Evolutionary conservation across 108 stramenopile species (phyloP).

Genomic region (Epithemia pelagica): DNA sequence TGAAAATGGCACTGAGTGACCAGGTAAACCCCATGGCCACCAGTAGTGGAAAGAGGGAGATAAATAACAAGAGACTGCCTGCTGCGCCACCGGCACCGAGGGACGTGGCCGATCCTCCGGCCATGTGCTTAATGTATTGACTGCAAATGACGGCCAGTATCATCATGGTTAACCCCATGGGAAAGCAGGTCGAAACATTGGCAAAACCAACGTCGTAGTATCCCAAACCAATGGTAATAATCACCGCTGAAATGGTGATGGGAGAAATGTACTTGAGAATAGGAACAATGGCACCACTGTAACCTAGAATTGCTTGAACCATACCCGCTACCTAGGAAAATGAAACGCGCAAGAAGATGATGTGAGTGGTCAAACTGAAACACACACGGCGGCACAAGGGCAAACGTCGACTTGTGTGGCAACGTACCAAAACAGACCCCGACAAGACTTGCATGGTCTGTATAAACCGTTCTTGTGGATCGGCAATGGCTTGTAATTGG

Average conservation of each 20-base stretch:
- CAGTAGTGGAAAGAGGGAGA: slow-evolving; percentile 24
- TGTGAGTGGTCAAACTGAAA: too few relatives aligned
- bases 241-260: slow-evolving; percentile 29
- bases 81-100: background rate
- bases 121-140: slow-evolving; percentile 14
- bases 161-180: slow-evolving; percentile 19
- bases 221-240: slow-evolving; percentile 29
- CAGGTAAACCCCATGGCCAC: slow-evolving; percentile 26
- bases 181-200: slow-evolving; percentile 23
- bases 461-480: slow-evolving; percentile 18
- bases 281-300: slow-evolving; percentile 19
- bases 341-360: too few relatives aligned
- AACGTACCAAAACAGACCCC: slow-evolving; percentile 23
- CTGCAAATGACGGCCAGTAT: slow-evolving; percentile 14
- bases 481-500: slow-evolving; percentile 18
- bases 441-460: slow-evolving; percentile 25
- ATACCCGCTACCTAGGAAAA: slow-evolving; percentile 11
- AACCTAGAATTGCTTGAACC: slow-evolving; percentile 19
- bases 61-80: slow-evolving; percentile 6
- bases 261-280: slow-evolving; percentile 19
- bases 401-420: too few relatives aligned
- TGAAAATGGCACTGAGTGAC: slow-evolving; percentile 24
- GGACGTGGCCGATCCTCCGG: background rate
- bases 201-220: slow-evolving; percentile 20
- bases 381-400: too few relatives aligned